Conservation (phyloP, 768 basidiomycete genomes). For the Mrakia frigida region DNA sequence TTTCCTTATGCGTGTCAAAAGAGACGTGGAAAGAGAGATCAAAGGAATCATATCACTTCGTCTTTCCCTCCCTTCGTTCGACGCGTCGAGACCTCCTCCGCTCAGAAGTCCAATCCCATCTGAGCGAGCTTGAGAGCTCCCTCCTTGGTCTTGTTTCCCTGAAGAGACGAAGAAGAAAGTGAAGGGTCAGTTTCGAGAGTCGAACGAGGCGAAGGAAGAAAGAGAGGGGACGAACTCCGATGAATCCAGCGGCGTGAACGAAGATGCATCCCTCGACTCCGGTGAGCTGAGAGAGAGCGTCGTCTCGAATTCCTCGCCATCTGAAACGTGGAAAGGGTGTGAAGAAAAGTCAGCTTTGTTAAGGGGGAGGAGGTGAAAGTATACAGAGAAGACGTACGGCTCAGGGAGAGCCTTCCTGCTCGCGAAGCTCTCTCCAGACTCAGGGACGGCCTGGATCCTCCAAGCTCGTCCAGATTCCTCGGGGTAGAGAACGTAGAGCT, state of each 20-base stretch:
- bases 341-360: too few species aligned
- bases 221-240: slow-evolving; percentile 56
- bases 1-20: background rate
- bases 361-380: background rate
- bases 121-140: slow-evolving; percentile 77
- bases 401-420: slow-evolving; percentile 90
- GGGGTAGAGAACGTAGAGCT: slow-evolving; percentile 79
- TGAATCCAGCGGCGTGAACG: slow-evolving; percentile 93
- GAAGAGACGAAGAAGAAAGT: slow-evolving; percentile 1
- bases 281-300: slow-evolving; percentile 62
- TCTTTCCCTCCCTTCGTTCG: too few species aligned
- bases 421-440: slow-evolving; percentile 74
- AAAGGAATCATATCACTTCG: background rate
- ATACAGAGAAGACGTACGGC: slow-evolving; percentile 44
- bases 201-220: slow-evolving; percentile 23
- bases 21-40: background rate
- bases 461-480: slow-evolving; percentile 65
- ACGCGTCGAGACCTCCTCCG: background rate
- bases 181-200: background rate
- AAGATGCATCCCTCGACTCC: slow-evolving; percentile 83
- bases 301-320: slow-evolving; percentile 90
- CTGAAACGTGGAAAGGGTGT: slow-evolving; percentile 32
- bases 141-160: slow-evolving; percentile 83
- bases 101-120: slow-evolving; percentile 51
- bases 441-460: slow-evolving; percentile 89